These are phyloP conservation scores for Kluyveromyces starmeri DNA, from an alignment of 805 yeast species.

Conservation along the genomic window DNA sequence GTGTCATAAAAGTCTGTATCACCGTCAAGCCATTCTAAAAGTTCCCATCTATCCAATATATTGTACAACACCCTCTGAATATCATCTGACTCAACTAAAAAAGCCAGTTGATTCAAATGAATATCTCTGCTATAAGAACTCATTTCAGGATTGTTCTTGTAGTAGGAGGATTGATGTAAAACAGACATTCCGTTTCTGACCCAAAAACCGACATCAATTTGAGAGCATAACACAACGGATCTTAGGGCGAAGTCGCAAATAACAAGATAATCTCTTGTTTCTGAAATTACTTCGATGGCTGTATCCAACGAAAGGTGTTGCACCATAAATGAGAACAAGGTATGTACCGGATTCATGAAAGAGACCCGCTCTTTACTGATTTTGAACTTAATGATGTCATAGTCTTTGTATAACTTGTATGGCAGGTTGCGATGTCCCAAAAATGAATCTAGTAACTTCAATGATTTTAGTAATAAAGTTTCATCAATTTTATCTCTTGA, in stretches of 20 bases:
- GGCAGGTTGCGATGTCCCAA: constrained; percentile 19
- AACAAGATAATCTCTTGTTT: constrained; percentile 32
- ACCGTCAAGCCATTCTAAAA: constrained; percentile 41
- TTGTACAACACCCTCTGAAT: constrained; percentile 47
- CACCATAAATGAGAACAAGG: constrained; percentile 39
- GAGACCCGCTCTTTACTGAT: constrained; percentile 46
- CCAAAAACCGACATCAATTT: constrained; percentile 61
- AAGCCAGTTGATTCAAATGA: constrained; percentile 53
- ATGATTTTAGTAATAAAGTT: constrained; percentile 25
- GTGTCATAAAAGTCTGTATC: constrained; percentile 32
- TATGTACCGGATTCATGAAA: constrained; percentile 51
- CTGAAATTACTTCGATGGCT: constrained; percentile 17
- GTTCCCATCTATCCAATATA: constrained; percentile 51
- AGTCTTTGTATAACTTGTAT: constrained; percentile 19
- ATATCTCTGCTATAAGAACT: constrained; percentile 67
- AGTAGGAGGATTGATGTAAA: constrained; percentile 41
- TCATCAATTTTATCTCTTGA: constrained; percentile 12
- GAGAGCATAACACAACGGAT: constrained; percentile 52
- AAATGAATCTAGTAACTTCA: constrained; percentile 29
- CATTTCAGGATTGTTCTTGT: constrained; percentile 38
- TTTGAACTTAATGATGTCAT: constrained; percentile 27
- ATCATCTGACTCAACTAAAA: constrained; percentile 45
- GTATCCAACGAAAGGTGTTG: constrained; percentile 21
- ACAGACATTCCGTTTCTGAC: constrained; percentile 59
- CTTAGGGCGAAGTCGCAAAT: constrained; percentile 52